phyloP scores from a whole-genome alignment of 108 stramenopile species.

The Stephanodiscus triporus region DNA sequence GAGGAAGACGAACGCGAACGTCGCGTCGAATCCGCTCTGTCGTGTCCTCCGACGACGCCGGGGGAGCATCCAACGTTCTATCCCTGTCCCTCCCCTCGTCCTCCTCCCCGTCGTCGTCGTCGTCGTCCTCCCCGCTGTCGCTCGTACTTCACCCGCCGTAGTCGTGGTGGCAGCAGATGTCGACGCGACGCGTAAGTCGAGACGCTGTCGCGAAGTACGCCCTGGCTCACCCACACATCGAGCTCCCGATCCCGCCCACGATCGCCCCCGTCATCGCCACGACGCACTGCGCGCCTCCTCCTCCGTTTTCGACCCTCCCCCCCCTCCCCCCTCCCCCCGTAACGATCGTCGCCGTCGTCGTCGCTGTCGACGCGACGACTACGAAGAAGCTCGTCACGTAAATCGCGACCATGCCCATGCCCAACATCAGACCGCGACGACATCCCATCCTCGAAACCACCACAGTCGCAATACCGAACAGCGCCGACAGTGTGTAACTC shows the following conservation, averaged over 20 bases:
- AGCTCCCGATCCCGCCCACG: conserved; percentile 78
- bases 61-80: background rate
- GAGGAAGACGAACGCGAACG: conserved; percentile 81
- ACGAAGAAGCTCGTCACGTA: conserved; percentile 70
- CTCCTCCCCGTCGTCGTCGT: background rate
- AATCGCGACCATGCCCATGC: conserved; percentile 69
- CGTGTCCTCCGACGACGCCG: conserved; percentile 30
- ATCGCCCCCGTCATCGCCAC: conserved; percentile 62
- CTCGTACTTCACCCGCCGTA: no score
- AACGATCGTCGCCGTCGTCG: conserved; percentile 1
- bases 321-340: no score
- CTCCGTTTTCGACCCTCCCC: background rate
- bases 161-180: no score
- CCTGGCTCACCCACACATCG: conserved; percentile 86
- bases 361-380: no score
- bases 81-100: background rate
- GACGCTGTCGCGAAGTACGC: conserved; percentile 74
- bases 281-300: background rate
- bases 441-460: conserved; percentile 60
- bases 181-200: conserved; percentile 52
- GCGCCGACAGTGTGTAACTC: conserved; percentile 68
- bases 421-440: conserved; percentile 59
- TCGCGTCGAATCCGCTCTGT: conserved; percentile 66
- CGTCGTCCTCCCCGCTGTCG: background rate
- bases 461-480: conserved; percentile 54